Evolutionary conservation across 1,284 basidiomycete species (phyloP), one percentile per base, ranked within the genome.

Genomic region (Melampsora abietis-canadensis): DNA sequence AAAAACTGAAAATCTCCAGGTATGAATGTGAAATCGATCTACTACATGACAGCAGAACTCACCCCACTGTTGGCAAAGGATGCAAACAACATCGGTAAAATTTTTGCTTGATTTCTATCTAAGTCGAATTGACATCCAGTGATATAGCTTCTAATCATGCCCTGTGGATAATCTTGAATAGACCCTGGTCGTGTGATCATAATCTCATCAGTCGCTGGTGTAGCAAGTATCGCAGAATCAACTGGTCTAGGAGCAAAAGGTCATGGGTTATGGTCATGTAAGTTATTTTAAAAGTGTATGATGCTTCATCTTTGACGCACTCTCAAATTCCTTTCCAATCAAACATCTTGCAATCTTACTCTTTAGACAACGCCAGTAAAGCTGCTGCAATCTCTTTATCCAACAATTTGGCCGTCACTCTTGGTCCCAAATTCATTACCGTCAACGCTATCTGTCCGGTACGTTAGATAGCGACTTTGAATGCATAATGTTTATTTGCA

Each of bases 361-460:
- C 1, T 15, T 10, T 30, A 76, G 74, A 76, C 57, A 80, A 82
- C 77, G 81, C 81, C 8, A 81, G 80, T 19, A 82, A 82, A 77
- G 81, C 81, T 5, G 81, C 81, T 12, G 80, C 81, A 27, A 78
- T 82, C 31, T 81, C 81, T 76, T 78, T 82, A 21, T 79, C 81
- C 51, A 77, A 78, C 24, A 79, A 78, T 48, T 77, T 82, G 27
- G 81, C 81, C 57, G 77, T 78, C 76, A 78, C 78, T 57, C 77
- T 82, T 40, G 79, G 80, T 12, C 81, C 81, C n/a, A 77, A 77
- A 62, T 78, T 76, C 68, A 77, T 82, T 62, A 78, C 80, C 61
- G 80, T 81, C 72, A 82, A 82, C 76, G 80, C 80, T 65, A 80
- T 82, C 61, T 79, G 79, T 75, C 81, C 81, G 51, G 81, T 75